Evolutionary conservation across 352 stramenopile genomes (phyloP), one percentile per base, ranked within the genome.

Genomic region (Phytophthora melonis): DNA sequence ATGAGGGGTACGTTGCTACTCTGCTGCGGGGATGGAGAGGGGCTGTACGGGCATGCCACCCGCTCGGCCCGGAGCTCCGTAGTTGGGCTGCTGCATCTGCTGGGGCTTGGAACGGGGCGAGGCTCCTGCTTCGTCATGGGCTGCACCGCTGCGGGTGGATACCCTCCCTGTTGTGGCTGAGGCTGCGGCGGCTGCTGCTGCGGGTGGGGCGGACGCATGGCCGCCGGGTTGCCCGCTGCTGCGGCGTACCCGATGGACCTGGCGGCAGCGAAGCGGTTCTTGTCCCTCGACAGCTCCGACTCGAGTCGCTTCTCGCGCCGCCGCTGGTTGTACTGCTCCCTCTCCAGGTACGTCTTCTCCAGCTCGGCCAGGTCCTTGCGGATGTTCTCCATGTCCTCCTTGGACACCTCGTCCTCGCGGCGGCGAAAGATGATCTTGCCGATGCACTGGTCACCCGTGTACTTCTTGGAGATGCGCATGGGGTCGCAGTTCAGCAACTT

Each of bases 401-500:
- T 91, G 3, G 87, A 74, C 11, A 94, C 76, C n/a, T 93, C 83
- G 54, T 93, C 86, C 62, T 93, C 90, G 34, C 89, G 79, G 34
- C 87, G 72, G 9, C 88, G 83, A 61, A 94, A 95, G 68, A 84
- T 81, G 52, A 94, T 91, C 80, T 99, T 99, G 73, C 98, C 97
- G 68, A 99, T 99, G 72, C 97, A 99, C 72, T 99, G 98, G 65
- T 94, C 91, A 14, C 98, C 97, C 56, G 98, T 98, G 74, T 99
- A 99, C 82, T 99, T 99, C 76, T 99, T 99, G 0, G 95, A 99
- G 63, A 99, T 99, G 14, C 98, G 86, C 97, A 99, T 99, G 8
- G 98, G 97, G 82, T 99, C 97, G 77, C 98, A 99, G 75, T 99
- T 99, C 5, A 99, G 81, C 14, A 99, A 69, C 77, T 99, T 99